Evolutionary conservation across 345 rosid species (phyloP), one percentile per base, ranked within the genome.

Genomic region (Schrenkiella parvula): DNA sequence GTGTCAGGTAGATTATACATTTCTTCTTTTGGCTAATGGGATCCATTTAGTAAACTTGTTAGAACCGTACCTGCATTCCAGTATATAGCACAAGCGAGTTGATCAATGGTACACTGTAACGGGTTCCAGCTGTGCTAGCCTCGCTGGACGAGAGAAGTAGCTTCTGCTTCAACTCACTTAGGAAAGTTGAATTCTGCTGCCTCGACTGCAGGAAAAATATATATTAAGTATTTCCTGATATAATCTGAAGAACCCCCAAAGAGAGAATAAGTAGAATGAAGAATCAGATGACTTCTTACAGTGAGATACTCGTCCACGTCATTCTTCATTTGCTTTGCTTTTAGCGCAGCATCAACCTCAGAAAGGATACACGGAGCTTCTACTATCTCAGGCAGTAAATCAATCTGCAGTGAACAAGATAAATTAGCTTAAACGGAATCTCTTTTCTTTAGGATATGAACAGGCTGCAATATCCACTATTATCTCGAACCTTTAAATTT

Each of bases 81-180:
- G 91, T 86, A 80, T 95, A 95, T 62, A 95, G 92, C 75, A 95
- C 98, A 53, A 95, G 92, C 48, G 99, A 95, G 79, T 95, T 95
- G 62, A 95, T 90, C 80, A 95, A 80, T 8, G 96, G 91, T 44
- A 88, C 96, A 50, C 85, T 93, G 82, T 95, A 92, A 66, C 82
- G 87, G 5, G 99, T 88, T 59, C 99, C 97, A 34, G 99, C 91
- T 9, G 82, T 56, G n/a, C 87, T 85, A 76, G 93, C 97, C 68
- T 89, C 98, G 56, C 84, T 78, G 17, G 93, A 76, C 29, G 86
- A 79, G 34, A 95, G 90, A 35, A 89, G 85, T 37, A 95, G 73
- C 68, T 89, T 88, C 80, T 86, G 98, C 80, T 91, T 92, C 83
- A 95, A 67, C 51, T 91, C 98, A 68, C 82, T 70, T 54, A 87